Evolutionary conservation across 176 grass and related monocot species (phyloP).

Genomic region (Avena eriantha): DNA sequence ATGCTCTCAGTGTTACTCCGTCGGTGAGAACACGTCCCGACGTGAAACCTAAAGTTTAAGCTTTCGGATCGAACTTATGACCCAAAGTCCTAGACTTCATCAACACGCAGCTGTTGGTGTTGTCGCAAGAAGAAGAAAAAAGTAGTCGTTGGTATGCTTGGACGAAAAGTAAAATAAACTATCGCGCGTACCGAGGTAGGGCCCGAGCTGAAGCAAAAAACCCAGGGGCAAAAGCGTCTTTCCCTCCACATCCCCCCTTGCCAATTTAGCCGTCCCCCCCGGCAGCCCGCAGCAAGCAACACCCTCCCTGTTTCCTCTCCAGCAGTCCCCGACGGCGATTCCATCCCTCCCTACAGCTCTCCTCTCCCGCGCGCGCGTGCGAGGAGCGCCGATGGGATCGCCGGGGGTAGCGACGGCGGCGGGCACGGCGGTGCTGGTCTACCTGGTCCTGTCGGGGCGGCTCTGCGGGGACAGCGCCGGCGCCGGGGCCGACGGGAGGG

Average conservation of each 20-base stretch:
- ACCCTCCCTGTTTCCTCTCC: not conserved
- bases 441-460: conserved; percentile 68
- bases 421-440: conserved; percentile 74
- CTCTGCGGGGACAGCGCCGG: conserved; percentile 49
- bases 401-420: conserved; percentile 63
- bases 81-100: not conserved
- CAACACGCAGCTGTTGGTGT: not conserved
- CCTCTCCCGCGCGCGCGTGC: not conserved
- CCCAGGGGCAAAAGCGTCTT: conserved; percentile 33
- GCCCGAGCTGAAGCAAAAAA: not conserved
- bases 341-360: not conserved
- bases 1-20: too few relatives aligned
- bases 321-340: conserved; percentile 2
- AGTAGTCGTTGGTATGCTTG: not conserved
- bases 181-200: not conserved
- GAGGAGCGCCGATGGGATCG: conserved; percentile 45
- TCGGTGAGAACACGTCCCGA: not conserved
- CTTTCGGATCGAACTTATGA: not conserved
- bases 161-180: not conserved
- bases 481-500: conserved; percentile 23
- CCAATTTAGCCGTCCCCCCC: conserved; percentile 45
- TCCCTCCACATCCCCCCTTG: not conserved
- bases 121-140: not conserved
- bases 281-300: not conserved
- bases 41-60: not conserved